A percentile compares a stretch with the other conserved stretches of the same genome.
Evolutionary conservation across 116 monocot species (phyloP).

Genomic region (Posidonia oceanica): DNA sequence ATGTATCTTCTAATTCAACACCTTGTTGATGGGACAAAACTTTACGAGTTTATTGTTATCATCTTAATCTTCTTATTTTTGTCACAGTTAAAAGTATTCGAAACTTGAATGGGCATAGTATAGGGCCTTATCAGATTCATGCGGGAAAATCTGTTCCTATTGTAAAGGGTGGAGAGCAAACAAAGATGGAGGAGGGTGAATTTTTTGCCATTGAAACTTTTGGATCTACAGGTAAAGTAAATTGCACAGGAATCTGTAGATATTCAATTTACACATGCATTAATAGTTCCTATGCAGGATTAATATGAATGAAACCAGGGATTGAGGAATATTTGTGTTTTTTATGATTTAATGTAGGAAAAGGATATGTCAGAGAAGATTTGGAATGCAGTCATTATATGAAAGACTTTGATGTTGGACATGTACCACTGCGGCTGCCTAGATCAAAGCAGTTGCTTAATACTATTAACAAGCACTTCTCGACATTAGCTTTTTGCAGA

Average conservation of each 20-base stretch:
- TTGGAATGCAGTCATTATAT: slow-evolving; percentile 96
- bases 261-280: background rate
- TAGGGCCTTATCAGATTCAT: slow-evolving; percentile 98
- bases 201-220: slow-evolving; percentile 98
- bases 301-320: background rate
- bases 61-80: slow-evolving; percentile 1
- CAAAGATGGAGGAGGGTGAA: slow-evolving; percentile 99
- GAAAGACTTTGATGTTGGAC: slow-evolving; percentile 91
- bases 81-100: slow-evolving; percentile 81
- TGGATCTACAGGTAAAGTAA: slow-evolving; percentile 71
- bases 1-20: too few relatives aligned
- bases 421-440: slow-evolving; percentile 74
- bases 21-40: too few relatives aligned
- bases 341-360: slow-evolving; percentile 36
- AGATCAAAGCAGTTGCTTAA: slow-evolving; percentile 82
- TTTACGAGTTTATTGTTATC: too few relatives aligned
- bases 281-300: too few relatives aligned
- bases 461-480: slow-evolving; percentile 87
- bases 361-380: slow-evolving; percentile 93
- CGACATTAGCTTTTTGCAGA: slow-evolving; percentile 85
- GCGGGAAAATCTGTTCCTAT: slow-evolving; percentile 98
- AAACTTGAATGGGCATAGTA: slow-evolving; percentile 97
- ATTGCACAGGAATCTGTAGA: background rate
- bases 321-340: background rate
- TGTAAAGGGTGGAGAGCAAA: slow-evolving; percentile 97